Base-by-base conservation (phyloP, 1,139 yeast species). In the Debaryomycetaceae sp. region DNA sequence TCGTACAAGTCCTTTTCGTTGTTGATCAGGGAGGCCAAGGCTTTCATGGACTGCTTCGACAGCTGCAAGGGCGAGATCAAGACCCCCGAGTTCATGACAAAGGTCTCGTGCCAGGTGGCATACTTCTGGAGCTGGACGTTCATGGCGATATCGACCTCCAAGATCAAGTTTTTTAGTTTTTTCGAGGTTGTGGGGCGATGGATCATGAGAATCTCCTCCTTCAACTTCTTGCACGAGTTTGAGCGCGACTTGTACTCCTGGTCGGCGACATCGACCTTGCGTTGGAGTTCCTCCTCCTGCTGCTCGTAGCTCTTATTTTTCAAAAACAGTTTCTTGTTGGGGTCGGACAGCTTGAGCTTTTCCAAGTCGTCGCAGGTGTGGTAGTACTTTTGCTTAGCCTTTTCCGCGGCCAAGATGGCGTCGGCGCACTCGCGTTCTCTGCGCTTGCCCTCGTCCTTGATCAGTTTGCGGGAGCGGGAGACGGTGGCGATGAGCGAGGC, bases 91-190 rank as follows among this genome's bases (percentile, higher is more conserved):
- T 87, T 86, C 59, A 90, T 70, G 19, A 83, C 68, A 37, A 82
- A 65, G 24, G 82, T 82, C 51, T 90, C 97, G 33, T 77, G 73
- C 67, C 86, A 80, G 23, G 90, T 81, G 5, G 96, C 78, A 47
- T 80, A 87, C 49, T 86, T 85, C 44, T 82, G 92, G 34, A 90
- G 61, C 53, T 87, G 96, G 30, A 86, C 74, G 37, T 85, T 74
- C 64, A 87, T 62, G 10, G 95, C 96, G 30, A 83, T 74, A 51
- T 90, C 97, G 51, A 83, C 68, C 51, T 87, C 96, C 39, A 85
- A 61, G 31, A 86, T 77, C 39, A 85, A 61, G 48, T 82, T 78
- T 47, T 78, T 81, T 41, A 90, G 63, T 40, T 76, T 78, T 37
- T 74, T 71, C 4, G 86, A 75, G 28, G 74, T 72, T 35, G 70